A percentile compares a stretch with the other conserved stretches of the same genome.
Conservation (phyloP, 192 early-diverging fungal genomes). For the Linnemannia schmuckeri region DNA sequence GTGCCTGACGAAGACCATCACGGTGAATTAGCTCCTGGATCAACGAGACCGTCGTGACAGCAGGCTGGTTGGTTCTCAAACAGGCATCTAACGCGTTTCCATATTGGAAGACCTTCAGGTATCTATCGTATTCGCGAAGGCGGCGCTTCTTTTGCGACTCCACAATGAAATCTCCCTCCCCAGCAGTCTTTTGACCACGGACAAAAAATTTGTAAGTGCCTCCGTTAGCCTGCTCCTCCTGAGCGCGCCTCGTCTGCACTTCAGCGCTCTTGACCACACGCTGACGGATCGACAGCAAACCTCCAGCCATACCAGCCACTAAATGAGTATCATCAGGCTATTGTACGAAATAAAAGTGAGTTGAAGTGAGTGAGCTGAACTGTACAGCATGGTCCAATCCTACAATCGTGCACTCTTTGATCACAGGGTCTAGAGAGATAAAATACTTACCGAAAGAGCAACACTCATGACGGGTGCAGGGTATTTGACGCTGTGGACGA, state of each 20-base stretch:
- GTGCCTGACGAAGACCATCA: conserved; percentile 81
- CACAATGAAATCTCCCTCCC: conserved; percentile 80
- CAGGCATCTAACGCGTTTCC: conserved; percentile 90
- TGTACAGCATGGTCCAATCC: neutral
- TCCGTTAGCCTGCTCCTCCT: conserved; percentile 62
- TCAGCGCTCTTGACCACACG: conserved; percentile 86
- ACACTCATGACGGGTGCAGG: conserved; percentile 91
- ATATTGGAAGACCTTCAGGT: conserved; percentile 89
- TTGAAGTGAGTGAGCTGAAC: neutral
- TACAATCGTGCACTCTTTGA: neutral
- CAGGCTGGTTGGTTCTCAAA: conserved; percentile 71
- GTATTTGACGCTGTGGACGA: conserved; percentile 90
- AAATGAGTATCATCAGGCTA: conserved; percentile 90
- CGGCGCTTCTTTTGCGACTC: conserved; percentile 74
- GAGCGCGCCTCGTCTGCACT: conserved; percentile 56
- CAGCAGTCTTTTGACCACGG: conserved; percentile 65
- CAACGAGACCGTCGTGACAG: conserved; percentile 79
- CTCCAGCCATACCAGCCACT: conserved; percentile 93
- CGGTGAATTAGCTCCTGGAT: conserved; percentile 93
- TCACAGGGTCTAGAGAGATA: neutral
- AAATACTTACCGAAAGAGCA: conserved; percentile 79
- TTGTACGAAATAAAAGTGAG: conserved; percentile 3
- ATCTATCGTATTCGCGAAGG: conserved; percentile 85
- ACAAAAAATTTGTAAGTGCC: conserved; percentile 82
- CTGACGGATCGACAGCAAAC: conserved; percentile 88